Conservation (phyloP, 352 stramenopile genomes). For the Phytopythium kandeliae region DNA sequence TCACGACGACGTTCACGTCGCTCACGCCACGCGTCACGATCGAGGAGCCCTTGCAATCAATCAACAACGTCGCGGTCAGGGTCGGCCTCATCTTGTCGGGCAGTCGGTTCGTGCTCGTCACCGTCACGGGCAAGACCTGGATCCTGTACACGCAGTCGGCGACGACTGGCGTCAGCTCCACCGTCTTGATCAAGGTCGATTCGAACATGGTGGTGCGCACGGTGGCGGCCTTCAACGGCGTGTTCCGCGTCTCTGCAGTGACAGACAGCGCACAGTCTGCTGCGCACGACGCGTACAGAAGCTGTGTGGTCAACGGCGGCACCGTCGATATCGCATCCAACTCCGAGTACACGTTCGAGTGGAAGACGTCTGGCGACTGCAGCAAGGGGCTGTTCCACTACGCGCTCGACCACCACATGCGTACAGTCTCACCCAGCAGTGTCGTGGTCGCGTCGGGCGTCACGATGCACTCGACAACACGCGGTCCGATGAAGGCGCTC, state of each 20-base stretch:
- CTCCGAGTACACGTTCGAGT: conserved; percentile 51
- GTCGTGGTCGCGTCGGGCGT: conserved; percentile 28
- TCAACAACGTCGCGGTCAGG: conserved; percentile 33
- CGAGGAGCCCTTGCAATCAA: conserved; percentile 40
- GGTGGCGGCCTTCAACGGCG: conserved; percentile 28
- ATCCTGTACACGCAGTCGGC: conserved; percentile 40
- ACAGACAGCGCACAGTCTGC: conserved; percentile 28
- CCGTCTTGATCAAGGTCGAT: conserved; percentile 30
- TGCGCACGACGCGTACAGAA: conserved; percentile 56
- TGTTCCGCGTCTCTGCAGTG: conserved; percentile 38
- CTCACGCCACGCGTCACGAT: conserved; percentile 49
- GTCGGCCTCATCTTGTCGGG: conserved; percentile 24
- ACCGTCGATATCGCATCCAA: conserved; percentile 35
- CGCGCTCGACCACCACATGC: conserved; percentile 49
- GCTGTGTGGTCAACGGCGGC: conserved; percentile 54
- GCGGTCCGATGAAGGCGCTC: conserved; percentile 48
- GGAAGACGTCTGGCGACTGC: conserved; percentile 50
- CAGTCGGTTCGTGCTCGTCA: conserved; percentile 41
- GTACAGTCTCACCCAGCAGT: conserved; percentile 35
- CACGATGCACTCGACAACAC: conserved; percentile 39
- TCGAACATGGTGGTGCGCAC: conserved; percentile 39
- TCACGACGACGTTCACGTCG: conserved; percentile 44
- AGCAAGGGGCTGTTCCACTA: conserved; percentile 55
- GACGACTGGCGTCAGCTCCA: conserved; percentile 8
- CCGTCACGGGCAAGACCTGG: conserved; percentile 53